These are phyloP conservation scores for Parastagonospora nodorum DNA, from an alignment of 2,329 filamentous ascomycete species.

Conservation along the genomic window DNA sequence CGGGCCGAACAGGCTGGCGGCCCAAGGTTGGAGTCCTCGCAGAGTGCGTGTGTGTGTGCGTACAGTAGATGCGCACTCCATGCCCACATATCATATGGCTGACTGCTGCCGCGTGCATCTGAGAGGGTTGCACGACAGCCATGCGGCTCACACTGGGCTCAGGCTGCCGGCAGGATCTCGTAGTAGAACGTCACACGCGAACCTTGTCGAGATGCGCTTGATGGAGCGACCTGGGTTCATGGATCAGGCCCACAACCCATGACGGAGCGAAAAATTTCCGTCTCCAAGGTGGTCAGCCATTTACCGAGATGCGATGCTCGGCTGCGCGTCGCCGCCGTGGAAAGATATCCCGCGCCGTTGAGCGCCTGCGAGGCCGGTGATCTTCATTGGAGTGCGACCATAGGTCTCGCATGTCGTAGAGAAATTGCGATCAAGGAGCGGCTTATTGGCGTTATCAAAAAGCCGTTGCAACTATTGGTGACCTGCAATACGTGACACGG, in stretches of 20 bases:
- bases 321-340: slow-evolving; percentile 17
- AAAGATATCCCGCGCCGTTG: slow-evolving; percentile 26
- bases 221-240: slow-evolving; percentile 2
- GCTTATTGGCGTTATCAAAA: slow-evolving; percentile 27
- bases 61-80: not conserved
- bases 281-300: slow-evolving; percentile 21
- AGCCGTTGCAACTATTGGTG: slow-evolving; percentile 26
- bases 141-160: slow-evolving; percentile 17
- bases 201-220: slow-evolving; percentile 19
- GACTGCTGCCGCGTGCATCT: slow-evolving; percentile 10
- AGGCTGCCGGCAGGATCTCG: slow-evolving; percentile 21
- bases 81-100: slow-evolving; percentile 2
- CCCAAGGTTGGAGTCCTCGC: slow-evolving; percentile 6
- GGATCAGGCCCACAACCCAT: slow-evolving; percentile 12
- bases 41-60: not conserved
- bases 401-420: slow-evolving; percentile 10
- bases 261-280: slow-evolving; percentile 40
- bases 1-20: slow-evolving; percentile 35
- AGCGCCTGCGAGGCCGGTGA: slow-evolving; percentile 15
- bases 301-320: slow-evolving; percentile 20
- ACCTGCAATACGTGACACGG: slow-evolving; percentile 12
- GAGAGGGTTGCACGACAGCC: slow-evolving; percentile 8
- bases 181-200: slow-evolving; percentile 16
- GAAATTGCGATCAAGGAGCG: slow-evolving; percentile 20
- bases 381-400: slow-evolving; percentile 24